phyloP scores from a whole-genome alignment of 148 eudicot species.

The Rhododendron henanense region DNA sequence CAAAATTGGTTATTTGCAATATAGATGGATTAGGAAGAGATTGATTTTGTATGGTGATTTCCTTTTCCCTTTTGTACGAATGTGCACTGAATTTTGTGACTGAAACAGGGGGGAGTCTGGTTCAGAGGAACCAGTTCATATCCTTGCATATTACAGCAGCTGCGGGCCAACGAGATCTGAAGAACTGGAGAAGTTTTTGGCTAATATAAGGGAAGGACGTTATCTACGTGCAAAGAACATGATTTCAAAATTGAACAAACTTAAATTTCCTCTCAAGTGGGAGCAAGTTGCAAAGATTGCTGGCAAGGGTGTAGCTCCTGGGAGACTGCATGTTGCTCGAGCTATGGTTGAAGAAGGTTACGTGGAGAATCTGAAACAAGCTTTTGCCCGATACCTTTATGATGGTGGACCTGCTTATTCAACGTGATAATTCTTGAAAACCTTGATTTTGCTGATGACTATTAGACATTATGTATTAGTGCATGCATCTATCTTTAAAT shows the following conservation, averaged over 20 bases:
- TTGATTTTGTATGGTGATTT: not conserved
- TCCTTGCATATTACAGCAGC: conserved; percentile 92
- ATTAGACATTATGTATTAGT: not conserved
- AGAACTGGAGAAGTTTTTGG: conserved; percentile 63
- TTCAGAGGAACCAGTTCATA: conserved; percentile 86
- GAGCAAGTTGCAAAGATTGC: conserved; percentile 81
- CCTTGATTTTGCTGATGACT: not conserved
- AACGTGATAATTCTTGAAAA: conserved; percentile 42
- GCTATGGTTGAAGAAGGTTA: conserved; percentile 96
- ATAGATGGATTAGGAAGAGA: not conserved
- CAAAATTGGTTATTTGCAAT: not conserved
- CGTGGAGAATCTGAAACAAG: conserved; percentile 89
- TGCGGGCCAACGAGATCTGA: conserved; percentile 69
- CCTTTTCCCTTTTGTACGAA: not conserved
- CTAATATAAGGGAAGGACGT: conserved; percentile 84
- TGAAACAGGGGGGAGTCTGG: conserved; percentile 59
- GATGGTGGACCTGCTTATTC: conserved; percentile 98
- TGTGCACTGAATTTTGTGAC: conserved; percentile 3
- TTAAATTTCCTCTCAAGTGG: conserved; percentile 81
- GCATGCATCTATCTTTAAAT: not conserved
- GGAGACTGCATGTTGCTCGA: conserved; percentile 92
- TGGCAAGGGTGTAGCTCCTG: conserved; percentile 94
- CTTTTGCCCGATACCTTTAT: conserved; percentile 80
- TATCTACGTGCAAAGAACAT: conserved; percentile 80
- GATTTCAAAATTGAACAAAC: conserved; percentile 61